A percentile compares a stretch with the other conserved stretches of the same genome.
Evolutionary conservation across 345 rosid species (phyloP).

Genomic region (Eucalyptus rudis): DNA sequence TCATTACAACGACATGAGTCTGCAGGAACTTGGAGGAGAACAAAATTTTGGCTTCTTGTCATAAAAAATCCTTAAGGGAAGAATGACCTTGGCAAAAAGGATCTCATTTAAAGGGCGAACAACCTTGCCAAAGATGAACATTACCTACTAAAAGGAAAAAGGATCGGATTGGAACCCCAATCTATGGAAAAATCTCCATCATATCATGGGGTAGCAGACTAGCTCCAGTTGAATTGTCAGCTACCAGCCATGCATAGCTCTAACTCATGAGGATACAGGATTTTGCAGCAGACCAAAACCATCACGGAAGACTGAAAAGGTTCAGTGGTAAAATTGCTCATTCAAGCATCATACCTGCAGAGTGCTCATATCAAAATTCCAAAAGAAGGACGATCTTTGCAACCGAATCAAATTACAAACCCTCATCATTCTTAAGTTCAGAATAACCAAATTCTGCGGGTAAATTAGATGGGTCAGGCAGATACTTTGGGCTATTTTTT

Average conservation of each 20-base stretch:
- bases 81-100: not conserved
- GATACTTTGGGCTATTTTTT: conserved; percentile 9
- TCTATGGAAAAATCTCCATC: not conserved
- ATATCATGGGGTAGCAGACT: not conserved
- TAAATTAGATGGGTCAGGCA: conserved; percentile 6
- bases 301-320: not conserved
- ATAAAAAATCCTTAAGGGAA: not conserved
- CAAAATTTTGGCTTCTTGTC: not conserved
- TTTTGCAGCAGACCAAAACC: not conserved
- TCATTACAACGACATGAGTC: not conserved
- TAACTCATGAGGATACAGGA: not conserved
- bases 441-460: conserved; percentile 7
- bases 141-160: not conserved
- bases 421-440: conserved; percentile 32
- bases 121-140: not conserved
- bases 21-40: not conserved
- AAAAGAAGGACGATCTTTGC: conserved; percentile 33
- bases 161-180: not conserved
- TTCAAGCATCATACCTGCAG: conserved; percentile 46
- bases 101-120: not conserved
- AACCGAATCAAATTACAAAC: conserved; percentile 50
- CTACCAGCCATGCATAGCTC: not conserved
- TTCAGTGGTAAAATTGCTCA: not conserved
- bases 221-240: not conserved
- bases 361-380: conserved; percentile 38